Base-by-base conservation (phyloP, 345 rosid genomes). In the Aquilaria yunnanensis region DNA sequence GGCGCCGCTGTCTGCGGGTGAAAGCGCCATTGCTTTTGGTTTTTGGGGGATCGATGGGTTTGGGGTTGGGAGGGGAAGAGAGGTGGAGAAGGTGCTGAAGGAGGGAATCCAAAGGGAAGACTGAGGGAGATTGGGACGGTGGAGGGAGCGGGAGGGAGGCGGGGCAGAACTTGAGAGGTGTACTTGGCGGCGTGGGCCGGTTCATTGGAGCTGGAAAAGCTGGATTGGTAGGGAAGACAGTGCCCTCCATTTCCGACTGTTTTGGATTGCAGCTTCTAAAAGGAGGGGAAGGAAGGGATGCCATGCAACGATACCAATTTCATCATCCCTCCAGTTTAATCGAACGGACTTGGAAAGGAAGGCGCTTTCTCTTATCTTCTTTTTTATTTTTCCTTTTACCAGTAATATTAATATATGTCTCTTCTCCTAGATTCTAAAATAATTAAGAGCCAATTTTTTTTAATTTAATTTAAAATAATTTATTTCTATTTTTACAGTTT, bases 41-140 rank as follows among this genome's bases (percentile, higher is more conserved):
- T 57, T 37, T 54, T 43, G 54, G 59, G 14, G 65, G 65, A 23
- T 48, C 6, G 50, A 59, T 37, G 5, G 62, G 23, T 34, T 47
- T n/a, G 49, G 72, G 34, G 4, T 67, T 54, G 4, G 81, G 53
- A 2, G 85, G 62, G 11, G 92, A 71, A 41, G 98, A 89, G 63
- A 88, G 80, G 58, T 78, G 92, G 23, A 77, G 87, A 68, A 92
- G 98, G 67, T 85, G 83, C 56, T 89, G 83, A 47, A 92, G 86
- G 50, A 92, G 82, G 0, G 93, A 82, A 57, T 92, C 96, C 9
- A 89, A 74, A 37, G 89, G 91, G 14, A 77, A 66, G 1, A 85
- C 66, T 1, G 86, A 75, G 53, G 86, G 62, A 14, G 90, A 60
- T 32, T 68, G 72, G 45, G 83, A 54, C 2, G 70, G 83, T 34